Evolutionary conservation across 225 moss, liverwort and hornwort species (phyloP), one percentile per base, ranked within the genome.

Genomic region (Thuidium tamariscinum): DNA sequence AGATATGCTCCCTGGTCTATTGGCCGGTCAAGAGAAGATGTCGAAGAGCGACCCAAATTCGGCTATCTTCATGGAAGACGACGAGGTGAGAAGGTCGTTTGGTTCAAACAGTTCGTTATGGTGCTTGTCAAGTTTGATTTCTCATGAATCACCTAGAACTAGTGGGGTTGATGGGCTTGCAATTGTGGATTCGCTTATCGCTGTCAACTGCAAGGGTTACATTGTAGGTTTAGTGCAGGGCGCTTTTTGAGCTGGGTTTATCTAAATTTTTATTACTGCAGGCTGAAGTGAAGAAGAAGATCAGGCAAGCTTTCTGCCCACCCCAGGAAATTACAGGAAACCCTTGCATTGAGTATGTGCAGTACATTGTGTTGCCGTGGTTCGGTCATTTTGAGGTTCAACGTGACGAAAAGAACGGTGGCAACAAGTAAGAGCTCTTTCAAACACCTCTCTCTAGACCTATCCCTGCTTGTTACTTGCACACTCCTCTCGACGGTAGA

Each of bases 1-100:
- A 91, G 89, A 95, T 80, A 96, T 98, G 95, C 91, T 98, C 79
- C 94, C 96, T 84, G 96, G 98, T 82, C 88, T 95, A 10, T 83
- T 94, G 88, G 91, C 91, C 86, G 98, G 96, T 79, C 98, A 98
- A 87, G 98, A 98, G 86, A 98, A 96, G 85, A 96, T 95, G 96
- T 98, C 96, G 36, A 96, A 98, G 90, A 96, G 96, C 91, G 92
- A 95, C 75, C 89, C 96, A 15, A 94, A 94, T 78, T 98, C 98
- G 14, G 98, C 98, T 55, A 98, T 98, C 66, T 96, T 95, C 57
- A 98, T 96, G 98, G 96, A 98, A 88, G 98, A 98, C 82, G 93
- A 95, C 30, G 95, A 92, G 92, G 97, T 96, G 55, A 88, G 73
- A 59, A 73, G 46, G 37, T 69, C 36, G 62, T 41, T 37, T 16